Conservation (phyloP, 371 early-diverging fungal genomes). For the Racocetra persica region DNA sequence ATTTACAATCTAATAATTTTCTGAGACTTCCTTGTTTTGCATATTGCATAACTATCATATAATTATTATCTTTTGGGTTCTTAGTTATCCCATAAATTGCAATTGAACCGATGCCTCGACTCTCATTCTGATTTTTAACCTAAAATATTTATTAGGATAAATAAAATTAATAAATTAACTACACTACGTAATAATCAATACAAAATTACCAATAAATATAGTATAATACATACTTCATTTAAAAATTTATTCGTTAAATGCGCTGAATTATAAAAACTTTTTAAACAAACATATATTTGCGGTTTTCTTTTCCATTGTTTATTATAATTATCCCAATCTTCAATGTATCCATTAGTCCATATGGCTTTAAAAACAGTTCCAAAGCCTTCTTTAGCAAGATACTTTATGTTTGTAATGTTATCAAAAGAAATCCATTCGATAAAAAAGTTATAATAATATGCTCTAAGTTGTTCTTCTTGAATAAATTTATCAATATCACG, state of each 20-base stretch:
- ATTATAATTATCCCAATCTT: background rate
- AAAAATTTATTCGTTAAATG: background rate
- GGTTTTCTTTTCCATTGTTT: too few species aligned
- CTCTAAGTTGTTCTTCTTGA: background rate
- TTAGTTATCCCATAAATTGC: background rate
- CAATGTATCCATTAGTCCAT: background rate
- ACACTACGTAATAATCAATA: too few species aligned
- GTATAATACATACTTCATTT: background rate
- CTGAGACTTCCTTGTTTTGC: background rate
- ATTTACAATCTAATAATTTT: background rate
- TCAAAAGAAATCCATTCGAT: conserved; percentile 23
- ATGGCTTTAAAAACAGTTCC: background rate
- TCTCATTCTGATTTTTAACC: too few species aligned
- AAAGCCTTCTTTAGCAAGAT: background rate
- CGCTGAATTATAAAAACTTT: background rate
- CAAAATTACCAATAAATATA: too few species aligned
- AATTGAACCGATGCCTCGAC: background rate
- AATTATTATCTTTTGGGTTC: background rate
- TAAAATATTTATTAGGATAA: too few species aligned
- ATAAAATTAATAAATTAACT: too few species aligned
- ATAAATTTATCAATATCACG: background rate
- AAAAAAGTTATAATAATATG: background rate
- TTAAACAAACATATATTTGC: background rate
- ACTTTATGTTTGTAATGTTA: background rate
- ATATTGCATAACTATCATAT: conserved; percentile 16